Evolutionary conservation across 352 stramenopile species (phyloP), one percentile per base, ranked within the genome.

Genomic region (Phytophthora sojae): DNA sequence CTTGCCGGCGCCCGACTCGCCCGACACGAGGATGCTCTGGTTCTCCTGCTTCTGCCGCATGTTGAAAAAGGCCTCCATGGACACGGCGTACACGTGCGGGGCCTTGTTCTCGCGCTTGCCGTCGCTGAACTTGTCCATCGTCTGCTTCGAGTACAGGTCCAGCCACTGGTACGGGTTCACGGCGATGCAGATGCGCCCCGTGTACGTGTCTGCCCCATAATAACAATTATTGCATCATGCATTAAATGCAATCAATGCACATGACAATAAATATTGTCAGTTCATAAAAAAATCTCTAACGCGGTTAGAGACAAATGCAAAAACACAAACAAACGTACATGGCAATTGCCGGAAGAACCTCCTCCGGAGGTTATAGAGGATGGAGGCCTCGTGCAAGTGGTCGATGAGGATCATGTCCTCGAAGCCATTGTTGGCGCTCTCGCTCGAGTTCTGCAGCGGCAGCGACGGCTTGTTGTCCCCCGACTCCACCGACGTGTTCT

Each of bases 1-100:
- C 77, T 99, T 99, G 56, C 97, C 97, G 30, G 97, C 96, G 50
- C 97, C 97, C 12, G 89, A 98, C 73, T 99, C 97, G 35, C 97
- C 97, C 52, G 81, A 97, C 3, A 99, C 95, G 12, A 99, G 77
- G 74, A 99, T 98, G 42, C 91, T 98, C 77, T 99, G 97, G 79
- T 99, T 97, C 47, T 90, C 79, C 49, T 80, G 71, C 21, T 84
- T 76, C 32, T 80, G 71, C 30, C 83, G 75, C 89, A 97, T 94
- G 65, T 93, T 89, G 61, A 86, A 88, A 64, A 95, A 96, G 2
- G 88, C 85, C 64, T 95, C 88, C 87, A 95, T 95, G 17, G 90
- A 95, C 55, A 95, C 84, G 4, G 86, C 88, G 74, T 95, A 97
- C 29, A 97, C 89, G 61, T 97, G 90, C 17, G 90, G 90, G 2